These are phyloP conservation scores for Melaleuca alternifolia DNA, from an alignment of 345 rosid species.

Conservation along the genomic window DNA sequence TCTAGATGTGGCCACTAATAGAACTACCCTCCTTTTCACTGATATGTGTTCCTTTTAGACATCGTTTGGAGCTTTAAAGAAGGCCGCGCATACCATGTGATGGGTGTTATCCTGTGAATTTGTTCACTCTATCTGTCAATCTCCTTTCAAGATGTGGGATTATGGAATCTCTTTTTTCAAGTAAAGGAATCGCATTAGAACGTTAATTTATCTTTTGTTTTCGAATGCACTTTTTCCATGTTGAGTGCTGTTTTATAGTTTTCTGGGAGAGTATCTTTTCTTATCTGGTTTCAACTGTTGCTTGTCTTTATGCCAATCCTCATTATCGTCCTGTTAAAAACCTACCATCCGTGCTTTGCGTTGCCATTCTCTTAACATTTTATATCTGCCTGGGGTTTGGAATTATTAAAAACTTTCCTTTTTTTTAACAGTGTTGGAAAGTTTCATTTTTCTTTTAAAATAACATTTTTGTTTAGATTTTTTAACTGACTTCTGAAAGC, in stretches of 20 bases:
- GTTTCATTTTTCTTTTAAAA: background rate
- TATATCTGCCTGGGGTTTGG: background rate
- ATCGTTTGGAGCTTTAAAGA: background rate
- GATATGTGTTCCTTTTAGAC: background rate
- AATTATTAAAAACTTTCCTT: background rate
- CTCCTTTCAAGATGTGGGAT: too few species aligned
- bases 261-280: background rate
- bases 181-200: too few species aligned
- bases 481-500: background rate
- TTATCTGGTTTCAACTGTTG: background rate
- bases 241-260: background rate
- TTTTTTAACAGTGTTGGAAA: background rate
- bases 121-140: too few species aligned
- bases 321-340: background rate
- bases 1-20: background rate
- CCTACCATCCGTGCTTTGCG: background rate
- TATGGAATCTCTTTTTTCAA: too few species aligned
- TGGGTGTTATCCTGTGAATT: background rate
- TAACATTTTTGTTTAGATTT: background rate
- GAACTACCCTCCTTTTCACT: background rate
- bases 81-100: background rate
- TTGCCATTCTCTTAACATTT: too few species aligned
- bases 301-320: background rate
- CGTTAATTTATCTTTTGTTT: too few species aligned
- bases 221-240: too few species aligned